phyloP scores from a whole-genome alignment of 1,139 yeast species.

The Candida sanyaensis region DNA sequence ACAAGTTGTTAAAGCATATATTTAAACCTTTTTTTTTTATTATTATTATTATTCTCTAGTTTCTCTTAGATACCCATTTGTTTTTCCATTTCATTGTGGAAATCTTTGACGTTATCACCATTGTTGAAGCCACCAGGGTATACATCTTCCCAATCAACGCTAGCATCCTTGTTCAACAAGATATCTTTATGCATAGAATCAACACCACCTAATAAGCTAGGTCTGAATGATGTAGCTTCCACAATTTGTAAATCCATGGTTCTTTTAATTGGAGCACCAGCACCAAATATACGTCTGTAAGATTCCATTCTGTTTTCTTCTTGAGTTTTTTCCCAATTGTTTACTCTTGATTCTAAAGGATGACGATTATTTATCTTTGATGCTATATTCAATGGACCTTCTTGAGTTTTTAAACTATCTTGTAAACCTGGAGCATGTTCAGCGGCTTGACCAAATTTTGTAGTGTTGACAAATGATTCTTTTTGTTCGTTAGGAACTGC shows the following conservation, averaged over 20 bases:
- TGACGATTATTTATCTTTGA: slow-evolving; percentile 80
- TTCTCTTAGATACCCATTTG: slow-evolving; percentile 52
- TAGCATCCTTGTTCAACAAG: slow-evolving; percentile 70
- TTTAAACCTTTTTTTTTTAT: too few relatives aligned
- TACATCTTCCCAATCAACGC: slow-evolving; percentile 92
- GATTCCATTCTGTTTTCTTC: slow-evolving; percentile 70
- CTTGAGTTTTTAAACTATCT: slow-evolving; percentile 56
- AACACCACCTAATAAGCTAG: slow-evolving; percentile 59
- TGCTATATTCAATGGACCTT: slow-evolving; percentile 63
- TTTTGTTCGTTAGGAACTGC: slow-evolving; percentile 49
- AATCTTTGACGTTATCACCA: slow-evolving; percentile 43
- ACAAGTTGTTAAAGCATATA: not conserved
- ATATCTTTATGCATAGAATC: slow-evolving; percentile 73
- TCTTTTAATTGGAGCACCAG: slow-evolving; percentile 91
- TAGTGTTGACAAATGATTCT: slow-evolving; percentile 44
- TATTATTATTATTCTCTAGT: not conserved
- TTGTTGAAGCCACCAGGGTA: slow-evolving; percentile 58
- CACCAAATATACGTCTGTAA: slow-evolving; percentile 83
- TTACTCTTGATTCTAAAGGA: slow-evolving; percentile 77
- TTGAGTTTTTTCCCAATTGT: slow-evolving; percentile 81
- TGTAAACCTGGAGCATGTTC: slow-evolving; percentile 63
- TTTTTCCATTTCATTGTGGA: slow-evolving; percentile 74
- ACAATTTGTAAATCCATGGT: slow-evolving; percentile 82
- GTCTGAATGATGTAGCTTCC: slow-evolving; percentile 71
- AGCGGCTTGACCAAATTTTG: slow-evolving; percentile 53